Base-by-base conservation (phyloP, 2,329 filamentous ascomycete species). In the Sporothrix protearum region DNA sequence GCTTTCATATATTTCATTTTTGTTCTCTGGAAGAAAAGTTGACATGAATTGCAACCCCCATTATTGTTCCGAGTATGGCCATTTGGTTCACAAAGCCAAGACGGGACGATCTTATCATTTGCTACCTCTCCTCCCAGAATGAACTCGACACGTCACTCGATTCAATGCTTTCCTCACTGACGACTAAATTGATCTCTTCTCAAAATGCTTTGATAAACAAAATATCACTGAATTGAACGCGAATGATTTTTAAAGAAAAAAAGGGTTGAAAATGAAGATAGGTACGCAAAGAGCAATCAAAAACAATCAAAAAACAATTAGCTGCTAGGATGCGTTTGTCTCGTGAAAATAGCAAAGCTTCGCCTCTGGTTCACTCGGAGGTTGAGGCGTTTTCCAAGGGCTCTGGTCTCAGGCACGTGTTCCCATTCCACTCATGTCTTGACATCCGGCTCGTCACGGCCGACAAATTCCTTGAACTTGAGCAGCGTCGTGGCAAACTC, bases 391-490 rank as follows among this genome's bases (percentile, higher is more conserved):
- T n/a, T n/a, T n/a, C n/a, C n/a, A n/a, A n/a, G n/a, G n/a, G n/a
- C 33, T 8, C 33, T 36, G 4, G 33, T 36, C 33, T n/a, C 33
- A 36, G 8, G 4, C 8, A 36, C 33, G 33, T 36, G 33, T 36
- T 36, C 33, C 30, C 30, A 59, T n/a, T 3, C 28, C 6, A 2
- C 12, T 53, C 90, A 98, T 73, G 95, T 99, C 90, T 94, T 97
- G 78, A 99, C 96, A 83, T 97, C 93, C 47, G 96, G 96, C 85
- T 97, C 92, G 77, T 93, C 93, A 73, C 94, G 91, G 79, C 94
- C 94, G 77, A 98, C 89, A 80, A 91, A 94, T 85, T 97, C 92
- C 86, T 97, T 92, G 82, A 99, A 91, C 86, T 95, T 94, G 79
- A 99, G 86, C 73, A 99, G 85, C 70, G 91, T 88, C 2, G 93